Evolutionary conservation across 2,329 filamentous ascomycete species (phyloP).

Genomic region (Calonectria hawksworthii): DNA sequence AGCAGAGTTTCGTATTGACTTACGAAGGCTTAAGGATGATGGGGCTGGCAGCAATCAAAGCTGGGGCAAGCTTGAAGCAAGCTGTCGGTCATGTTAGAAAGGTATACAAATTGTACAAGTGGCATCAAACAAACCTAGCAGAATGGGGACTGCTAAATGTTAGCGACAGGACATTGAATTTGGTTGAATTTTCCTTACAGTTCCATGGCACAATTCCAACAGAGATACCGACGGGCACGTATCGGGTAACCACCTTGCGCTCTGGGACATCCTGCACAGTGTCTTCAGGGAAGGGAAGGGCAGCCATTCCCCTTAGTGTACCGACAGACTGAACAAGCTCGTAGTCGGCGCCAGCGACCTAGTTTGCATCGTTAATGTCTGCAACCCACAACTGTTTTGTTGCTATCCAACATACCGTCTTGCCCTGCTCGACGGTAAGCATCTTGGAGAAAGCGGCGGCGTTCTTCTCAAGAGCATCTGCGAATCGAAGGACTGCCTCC

Average conservation of each 20-base stretch:
- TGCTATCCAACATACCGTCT: conserved; percentile 15
- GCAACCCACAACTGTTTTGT: too few relatives aligned
- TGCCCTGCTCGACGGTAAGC: conserved; percentile 24
- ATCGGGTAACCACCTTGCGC: conserved; percentile 13
- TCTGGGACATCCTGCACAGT: conserved; percentile 11
- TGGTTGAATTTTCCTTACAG: not conserved
- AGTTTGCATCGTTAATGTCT: not conserved
- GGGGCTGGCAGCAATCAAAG: conserved; percentile 67
- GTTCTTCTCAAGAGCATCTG: not conserved
- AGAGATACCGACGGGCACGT: conserved; percentile 20
- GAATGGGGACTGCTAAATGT: conserved; percentile 2
- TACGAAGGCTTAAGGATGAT: conserved; percentile 68
- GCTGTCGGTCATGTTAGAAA: conserved; percentile 54
- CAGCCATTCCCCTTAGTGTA: conserved; percentile 8
- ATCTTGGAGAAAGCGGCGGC: conserved; percentile 33
- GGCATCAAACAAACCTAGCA: not conserved
- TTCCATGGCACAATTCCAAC: conserved; percentile 27
- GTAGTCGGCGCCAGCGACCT: not conserved
- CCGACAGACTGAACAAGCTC: not conserved
- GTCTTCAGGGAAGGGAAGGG: conserved; percentile 18
- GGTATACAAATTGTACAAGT: not conserved
- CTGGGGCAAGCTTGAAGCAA: conserved; percentile 70
- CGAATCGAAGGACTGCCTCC: conserved; percentile 36
- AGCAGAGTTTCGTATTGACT: not conserved
- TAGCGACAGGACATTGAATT: not conserved